Evolutionary conservation across 2,329 filamentous ascomycete species (phyloP), one percentile per base, ranked within the genome.

Genomic region (Ascochyta lentis): DNA sequence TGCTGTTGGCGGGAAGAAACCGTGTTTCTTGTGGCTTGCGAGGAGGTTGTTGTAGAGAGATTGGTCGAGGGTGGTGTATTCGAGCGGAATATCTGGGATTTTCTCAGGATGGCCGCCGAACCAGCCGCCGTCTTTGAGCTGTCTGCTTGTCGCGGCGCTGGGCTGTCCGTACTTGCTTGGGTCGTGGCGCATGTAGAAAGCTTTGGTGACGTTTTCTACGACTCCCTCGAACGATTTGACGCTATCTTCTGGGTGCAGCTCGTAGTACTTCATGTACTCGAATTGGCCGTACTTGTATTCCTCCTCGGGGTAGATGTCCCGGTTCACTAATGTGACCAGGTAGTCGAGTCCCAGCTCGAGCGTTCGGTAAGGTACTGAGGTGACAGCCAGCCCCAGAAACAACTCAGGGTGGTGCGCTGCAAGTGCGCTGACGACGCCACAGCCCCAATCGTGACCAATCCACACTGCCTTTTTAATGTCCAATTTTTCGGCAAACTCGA

Each of bases 371-470:
- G 81, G 80, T 0, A 82, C 76, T 29, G 68, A 59, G 31, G 76
- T 55, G 27, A 63, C 56, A 0, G 58, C 67, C 8, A 68, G 60
- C 6, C 60, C 75, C 7, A 69, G 60, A 49, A 69, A 74, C 6
- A 67, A 57, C 23, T 76, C 68, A 0, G 75, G 75, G 26, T 73
- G 63, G 16, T 69, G 66, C 1, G 68, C 63, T 6, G 68, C 70
- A 19, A 75, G 62, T 6, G 63, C 59, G 61, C 64, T 75, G 22
- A 70, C 63, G 3, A 74, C 60, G 10, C 68, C 72, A 16, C 66
- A 69, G 27, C 74, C 74, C 79, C 79, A 80, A 59, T 81, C 79
- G 54, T 81, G 80, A 12, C 73, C 79, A 31, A 81, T 67, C 79
- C 81, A 83, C n/a, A 83, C 64, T 1, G 79, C 80, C 7, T 73